Percentiles rank a stretch among this genome's conserved stretches.
Conservation (phyloP, 345 rosid species). For the Pelargonium nanum region DNA sequence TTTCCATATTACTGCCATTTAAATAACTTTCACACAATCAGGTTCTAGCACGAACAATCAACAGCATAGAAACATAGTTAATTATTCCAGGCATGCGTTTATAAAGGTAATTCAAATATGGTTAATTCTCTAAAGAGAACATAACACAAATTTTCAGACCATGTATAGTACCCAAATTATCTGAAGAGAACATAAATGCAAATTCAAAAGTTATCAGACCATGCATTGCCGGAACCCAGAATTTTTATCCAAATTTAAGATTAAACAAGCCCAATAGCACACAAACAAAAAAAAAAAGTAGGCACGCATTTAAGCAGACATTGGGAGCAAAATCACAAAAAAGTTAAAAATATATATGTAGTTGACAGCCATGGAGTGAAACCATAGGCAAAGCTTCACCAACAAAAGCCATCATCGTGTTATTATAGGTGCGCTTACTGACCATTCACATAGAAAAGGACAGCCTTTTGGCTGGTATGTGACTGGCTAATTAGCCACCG, state of each 20-base stretch:
- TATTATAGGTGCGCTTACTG: slow-evolving; percentile 18
- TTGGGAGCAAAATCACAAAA: neutral
- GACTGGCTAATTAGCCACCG: slow-evolving; percentile 17
- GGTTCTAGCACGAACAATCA: no score
- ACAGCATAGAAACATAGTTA: no score
- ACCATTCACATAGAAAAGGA: slow-evolving; percentile 15
- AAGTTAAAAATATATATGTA: neutral
- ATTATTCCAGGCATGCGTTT: no score
- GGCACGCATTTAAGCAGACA: neutral
- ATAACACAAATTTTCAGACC: no score
- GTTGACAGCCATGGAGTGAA: slow-evolving; percentile 6
- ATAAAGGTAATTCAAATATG: no score
- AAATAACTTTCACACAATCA: no score
- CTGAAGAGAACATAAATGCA: no score
- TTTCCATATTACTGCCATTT: no score
- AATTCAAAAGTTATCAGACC: neutral
- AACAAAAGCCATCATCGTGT: slow-evolving; percentile 4
- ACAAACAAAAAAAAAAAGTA: no score
- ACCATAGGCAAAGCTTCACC: neutral
- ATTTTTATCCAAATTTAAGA: no score
- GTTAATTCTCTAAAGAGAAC: no score
- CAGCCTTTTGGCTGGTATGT: slow-evolving; percentile 3
- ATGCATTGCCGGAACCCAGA: neutral
- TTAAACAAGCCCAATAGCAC: neutral
- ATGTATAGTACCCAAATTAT: no score